phyloP scores from a whole-genome alignment of 805 yeast genomes.

The Kodamaea kaohsiungensis region DNA sequence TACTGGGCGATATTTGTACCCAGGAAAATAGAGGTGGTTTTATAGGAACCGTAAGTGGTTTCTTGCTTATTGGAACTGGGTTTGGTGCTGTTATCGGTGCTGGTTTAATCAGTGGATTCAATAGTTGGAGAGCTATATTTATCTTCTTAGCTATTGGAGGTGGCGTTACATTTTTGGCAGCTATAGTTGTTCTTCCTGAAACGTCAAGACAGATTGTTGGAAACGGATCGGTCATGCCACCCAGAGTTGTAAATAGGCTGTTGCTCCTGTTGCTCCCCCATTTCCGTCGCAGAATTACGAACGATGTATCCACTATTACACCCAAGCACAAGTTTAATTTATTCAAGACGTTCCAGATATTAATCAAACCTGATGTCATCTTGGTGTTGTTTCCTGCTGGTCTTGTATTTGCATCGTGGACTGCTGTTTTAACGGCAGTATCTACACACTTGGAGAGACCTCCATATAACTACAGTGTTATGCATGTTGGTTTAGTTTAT shows the following conservation, averaged over 20 bases:
- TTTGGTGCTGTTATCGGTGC: constrained; percentile 72
- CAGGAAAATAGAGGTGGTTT: constrained; percentile 68
- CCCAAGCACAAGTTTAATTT: constrained; percentile 5
- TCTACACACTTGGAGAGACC: constrained; percentile 52
- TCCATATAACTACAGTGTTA: constrained; percentile 51
- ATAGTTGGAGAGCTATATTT: constrained; percentile 73
- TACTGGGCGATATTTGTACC: constrained; percentile 73
- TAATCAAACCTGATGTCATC: constrained; percentile 45
- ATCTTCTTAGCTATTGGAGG: constrained; percentile 72
- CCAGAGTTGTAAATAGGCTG: constrained; percentile 37
- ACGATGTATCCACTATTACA: constrained; percentile 11
- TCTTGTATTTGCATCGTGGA: constrained; percentile 68
- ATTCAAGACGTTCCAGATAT: constrained; percentile 40
- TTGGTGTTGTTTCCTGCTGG: constrained; percentile 58
- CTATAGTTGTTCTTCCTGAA: constrained; percentile 56
- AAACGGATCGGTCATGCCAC: constrained; percentile 67
- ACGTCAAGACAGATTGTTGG: constrained; percentile 74
- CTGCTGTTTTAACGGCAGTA: constrained; percentile 64
- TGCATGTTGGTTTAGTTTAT: constrained; percentile 69
- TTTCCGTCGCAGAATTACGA: constrained; percentile 8
- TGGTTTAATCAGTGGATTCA: constrained; percentile 31
- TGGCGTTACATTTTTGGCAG: constrained; percentile 38
- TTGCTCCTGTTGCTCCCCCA: constrained; percentile 37
- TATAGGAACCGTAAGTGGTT: constrained; percentile 65
- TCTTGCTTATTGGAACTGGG: constrained; percentile 71